Base-by-base conservation (phyloP, 371 early-diverging fungal genomes). In the Thermomucor indicae-seudaticae region DNA sequence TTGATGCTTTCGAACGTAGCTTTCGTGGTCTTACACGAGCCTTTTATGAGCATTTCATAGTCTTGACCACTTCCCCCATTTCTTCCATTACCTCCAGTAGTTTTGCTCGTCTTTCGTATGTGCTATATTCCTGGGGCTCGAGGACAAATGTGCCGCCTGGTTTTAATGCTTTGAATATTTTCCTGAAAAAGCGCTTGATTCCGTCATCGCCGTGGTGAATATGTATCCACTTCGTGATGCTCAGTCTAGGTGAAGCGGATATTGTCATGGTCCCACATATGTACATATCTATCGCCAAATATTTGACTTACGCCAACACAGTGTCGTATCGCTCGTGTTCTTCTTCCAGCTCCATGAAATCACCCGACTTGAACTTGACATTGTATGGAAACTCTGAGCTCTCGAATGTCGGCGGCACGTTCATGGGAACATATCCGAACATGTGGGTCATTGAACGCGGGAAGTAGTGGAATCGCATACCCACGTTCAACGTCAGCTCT, bases 141-240 rank as follows among this genome's bases (percentile, higher is more conserved):
- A 94, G 50, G 10, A 92, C 59, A 28, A 92, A 75, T 16, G 60
- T 47, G 0, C 94, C 94, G 4, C 84, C 85, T 0, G 68, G 64
- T 0, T 55, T 52, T 1, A 93, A 58, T 11, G 67, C 62, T 6
- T 74, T 50, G 64, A 78, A 84, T 4, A 78, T 65, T 49, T 83
- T 83, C 43, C 64, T 53, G 60, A 93, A 90, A 41, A 93, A 87
- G 4, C 43, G 44, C 43, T 78, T 73, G n/a, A 93, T 43, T 3
- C 89, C 92, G 3, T 69, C 67, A 58, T 93, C 94, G 0, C 91
- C 92, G 25, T 71, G 58, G 50, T 89, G 78, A 19, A 94, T 58
- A 44, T 93, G 93, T 32, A 93, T 84, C 91, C 91, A 91, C 59
- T 91, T 93, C 4, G 87, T 86, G 12, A 93, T 63, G 35, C 79